These are phyloP conservation scores for Chlorella vulgaris DNA, from an alignment of 139 green algal species.

Conservation along the genomic window DNA sequence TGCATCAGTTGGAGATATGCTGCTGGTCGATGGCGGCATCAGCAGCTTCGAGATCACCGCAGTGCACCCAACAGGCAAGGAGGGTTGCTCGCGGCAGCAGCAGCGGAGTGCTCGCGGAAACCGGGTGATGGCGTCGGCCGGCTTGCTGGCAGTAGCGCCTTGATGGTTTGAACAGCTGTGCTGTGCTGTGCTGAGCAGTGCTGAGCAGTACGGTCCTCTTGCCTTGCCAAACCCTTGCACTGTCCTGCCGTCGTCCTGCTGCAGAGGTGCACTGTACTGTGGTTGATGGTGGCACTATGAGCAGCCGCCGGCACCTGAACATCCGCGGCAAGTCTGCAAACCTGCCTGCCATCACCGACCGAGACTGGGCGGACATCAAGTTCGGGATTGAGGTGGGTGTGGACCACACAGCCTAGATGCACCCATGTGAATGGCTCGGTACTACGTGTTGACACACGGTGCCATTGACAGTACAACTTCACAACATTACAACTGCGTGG, in stretches of 20 bases:
- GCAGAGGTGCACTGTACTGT: constrained; percentile 69
- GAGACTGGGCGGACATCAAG: constrained; percentile 83
- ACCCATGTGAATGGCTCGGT: neutral
- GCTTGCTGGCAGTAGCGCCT: no score
- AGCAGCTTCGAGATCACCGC: constrained; percentile 71
- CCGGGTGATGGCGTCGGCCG: no score
- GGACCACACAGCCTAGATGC: constrained; percentile 2
- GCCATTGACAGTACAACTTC: no score
- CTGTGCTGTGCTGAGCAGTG: neutral
- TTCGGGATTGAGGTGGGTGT: constrained; percentile 64
- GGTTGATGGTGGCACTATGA: constrained; percentile 76
- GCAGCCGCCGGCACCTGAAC: constrained; percentile 79
- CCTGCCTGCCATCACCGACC: constrained; percentile 82
- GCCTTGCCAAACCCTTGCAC: no score
- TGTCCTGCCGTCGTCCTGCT: no score
- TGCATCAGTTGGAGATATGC: constrained; percentile 68
- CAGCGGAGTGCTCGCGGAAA: no score
- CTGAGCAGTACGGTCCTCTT: no score
- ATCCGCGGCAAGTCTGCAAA: constrained; percentile 83
- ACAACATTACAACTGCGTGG: no score
- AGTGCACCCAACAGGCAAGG: no score
- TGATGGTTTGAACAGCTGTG: no score
- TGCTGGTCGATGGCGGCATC: constrained; percentile 84
- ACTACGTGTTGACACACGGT: neutral
- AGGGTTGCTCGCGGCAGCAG: no score